Percentiles rank a stretch among this genome's conserved stretches.
Evolutionary conservation across 805 yeast genomes (phyloP).

Genomic region (Phaffomyces antillensis): DNA sequence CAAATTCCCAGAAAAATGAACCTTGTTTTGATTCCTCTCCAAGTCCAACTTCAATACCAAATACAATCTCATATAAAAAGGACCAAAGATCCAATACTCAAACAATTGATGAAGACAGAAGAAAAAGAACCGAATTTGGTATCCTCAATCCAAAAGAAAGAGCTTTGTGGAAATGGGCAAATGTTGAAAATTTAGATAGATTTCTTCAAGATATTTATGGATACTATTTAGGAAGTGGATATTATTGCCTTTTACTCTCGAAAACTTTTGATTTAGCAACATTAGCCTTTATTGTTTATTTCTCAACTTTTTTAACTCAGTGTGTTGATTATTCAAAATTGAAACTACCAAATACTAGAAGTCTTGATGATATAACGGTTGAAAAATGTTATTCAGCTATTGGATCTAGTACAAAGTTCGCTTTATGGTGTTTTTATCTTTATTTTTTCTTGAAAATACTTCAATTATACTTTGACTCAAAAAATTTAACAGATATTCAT

Average conservation of each 20-base stretch:
- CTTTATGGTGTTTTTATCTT: conserved; percentile 53
- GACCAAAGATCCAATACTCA: neutral
- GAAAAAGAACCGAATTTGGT: conserved; percentile 27
- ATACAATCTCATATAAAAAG: neutral
- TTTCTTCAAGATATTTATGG: conserved; percentile 77
- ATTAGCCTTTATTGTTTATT: conserved; percentile 68
- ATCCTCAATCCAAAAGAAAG: conserved; percentile 58
- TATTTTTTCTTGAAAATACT: conserved; percentile 45
- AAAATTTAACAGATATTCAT: conserved; percentile 63
- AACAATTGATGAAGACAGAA: conserved; percentile 14
- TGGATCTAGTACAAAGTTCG: conserved; percentile 45
- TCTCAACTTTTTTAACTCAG: conserved; percentile 71
- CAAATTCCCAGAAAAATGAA: neutral
- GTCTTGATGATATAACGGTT: conserved; percentile 26
- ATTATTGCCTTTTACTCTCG: conserved; percentile 64
- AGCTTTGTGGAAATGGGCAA: conserved; percentile 95
- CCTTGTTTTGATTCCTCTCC: neutral
- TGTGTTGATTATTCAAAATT: conserved; percentile 66
- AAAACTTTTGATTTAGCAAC: conserved; percentile 64
- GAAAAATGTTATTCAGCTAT: conserved; percentile 37
- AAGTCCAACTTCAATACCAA: neutral
- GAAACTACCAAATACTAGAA: conserved; percentile 21
- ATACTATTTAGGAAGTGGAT: conserved; percentile 83
- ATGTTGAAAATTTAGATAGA: conserved; percentile 83
- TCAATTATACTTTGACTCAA: conserved; percentile 55